Evolutionary conservation across 805 yeast species (phyloP).

Genomic region (Candida patagonica): DNA sequence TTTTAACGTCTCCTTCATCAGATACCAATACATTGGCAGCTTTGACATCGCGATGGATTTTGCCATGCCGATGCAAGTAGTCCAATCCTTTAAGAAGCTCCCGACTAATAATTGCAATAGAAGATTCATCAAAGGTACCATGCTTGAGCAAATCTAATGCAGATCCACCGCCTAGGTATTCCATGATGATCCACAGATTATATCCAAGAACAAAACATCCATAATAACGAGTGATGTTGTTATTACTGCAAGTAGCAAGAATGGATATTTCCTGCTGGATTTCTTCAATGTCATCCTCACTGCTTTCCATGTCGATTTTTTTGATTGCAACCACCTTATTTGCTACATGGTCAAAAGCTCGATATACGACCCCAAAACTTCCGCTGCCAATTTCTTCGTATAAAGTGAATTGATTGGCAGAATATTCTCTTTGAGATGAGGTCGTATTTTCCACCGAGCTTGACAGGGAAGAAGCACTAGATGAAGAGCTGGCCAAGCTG

Average conservation of each 20-base stretch:
- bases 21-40: conserved; percentile 83
- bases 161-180: conserved; percentile 70
- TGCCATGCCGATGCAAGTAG: conserved; percentile 61
- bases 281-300: conserved; percentile 59
- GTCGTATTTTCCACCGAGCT: too few species aligned
- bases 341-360: conserved; percentile 41
- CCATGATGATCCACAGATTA: conserved; percentile 76
- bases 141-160: conserved; percentile 47
- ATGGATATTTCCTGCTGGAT: conserved; percentile 65
- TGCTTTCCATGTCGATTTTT: conserved; percentile 57
- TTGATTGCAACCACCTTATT: conserved; percentile 14
- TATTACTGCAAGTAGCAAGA: conserved; percentile 53
- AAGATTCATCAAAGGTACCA: conserved; percentile 45
- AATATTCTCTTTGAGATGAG: conserved; percentile 13
- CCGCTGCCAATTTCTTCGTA: conserved; percentile 61
- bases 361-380: conserved; percentile 68
- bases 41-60: conserved; percentile 85
- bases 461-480: too few species aligned
- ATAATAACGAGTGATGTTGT: conserved; percentile 55
- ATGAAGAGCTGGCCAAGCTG: too few species aligned
- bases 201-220: conserved; percentile 65
- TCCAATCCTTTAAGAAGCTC: conserved; percentile 52
- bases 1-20: conserved; percentile 62
- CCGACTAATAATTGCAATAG: conserved; percentile 43
- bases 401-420: conserved; percentile 39